Base-by-base conservation (phyloP, 768 basidiomycete species). In the Russula sp. region DNA sequence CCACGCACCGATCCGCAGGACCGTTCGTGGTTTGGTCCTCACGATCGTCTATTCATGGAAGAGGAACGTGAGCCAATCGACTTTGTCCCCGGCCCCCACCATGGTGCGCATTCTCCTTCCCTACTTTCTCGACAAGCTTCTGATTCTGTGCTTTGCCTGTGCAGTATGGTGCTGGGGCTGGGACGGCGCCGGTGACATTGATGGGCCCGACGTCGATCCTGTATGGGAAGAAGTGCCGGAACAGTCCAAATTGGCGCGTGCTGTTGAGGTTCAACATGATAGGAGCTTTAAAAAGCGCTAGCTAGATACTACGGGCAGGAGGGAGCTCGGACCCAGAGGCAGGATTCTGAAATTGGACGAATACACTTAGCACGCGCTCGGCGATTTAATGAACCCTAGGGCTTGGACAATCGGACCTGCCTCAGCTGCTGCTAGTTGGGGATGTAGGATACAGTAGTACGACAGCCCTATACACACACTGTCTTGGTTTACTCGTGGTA, bases 151-250 rank as follows among this genome's bases (percentile, higher is more conserved):
- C 44, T 20, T 20, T 44, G 5, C 34, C 39, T 50, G 10, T 53
- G 45, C 70, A 97, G 96, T 98, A 13, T 98, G 96, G 96, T 98
- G 96, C 72, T 98, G 96, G 96, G 96, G 96, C 20, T 99, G 96
- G 96, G 96, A 99, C 70, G 96, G 96, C 14, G 96, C 96, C 3
- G 96, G 96, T 20, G 96, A 99, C 71, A 82, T 99, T 27, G 96
- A 98, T 67, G 96, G 95, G 48, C 96, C 96, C 0, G 95, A 98
- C 70, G 92, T 99, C 6, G 96, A 98, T 69, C 96, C 96, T 6
- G 89, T 99, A 58, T 99, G 96, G 96, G 96, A 98, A 73, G 71
- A 74, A 39, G 88, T 89, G 86, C 77, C 89, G 4, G 83, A 88
- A 66, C 85, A 79, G 71, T 82, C 87, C 11, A 85, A 75, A 53